Evolutionary conservation across 345 rosid species (phyloP).

Genomic region (Aquilaria yunnanensis): DNA sequence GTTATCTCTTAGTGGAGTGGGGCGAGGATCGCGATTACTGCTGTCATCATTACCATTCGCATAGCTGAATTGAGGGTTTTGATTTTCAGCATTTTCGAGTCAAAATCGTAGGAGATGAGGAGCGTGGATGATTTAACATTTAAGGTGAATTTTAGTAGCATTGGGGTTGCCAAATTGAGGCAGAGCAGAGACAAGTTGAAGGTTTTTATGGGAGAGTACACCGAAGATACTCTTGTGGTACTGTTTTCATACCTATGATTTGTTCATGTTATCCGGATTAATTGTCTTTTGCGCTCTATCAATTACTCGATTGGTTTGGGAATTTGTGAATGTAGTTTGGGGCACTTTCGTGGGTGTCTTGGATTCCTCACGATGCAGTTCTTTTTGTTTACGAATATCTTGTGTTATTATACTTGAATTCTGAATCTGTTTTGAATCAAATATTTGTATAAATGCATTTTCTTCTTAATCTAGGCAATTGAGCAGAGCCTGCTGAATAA

Average conservation of each 20-base stretch:
- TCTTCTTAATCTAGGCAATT: too few relatives aligned
- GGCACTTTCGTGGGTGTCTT: too few relatives aligned
- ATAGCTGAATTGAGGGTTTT: conserved; percentile 17
- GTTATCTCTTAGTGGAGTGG: too few relatives aligned
- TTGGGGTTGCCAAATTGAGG: conserved; percentile 69
- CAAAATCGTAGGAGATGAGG: conserved; percentile 36
- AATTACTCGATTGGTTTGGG: conserved; percentile 1
- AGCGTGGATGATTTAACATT: conserved; percentile 71
- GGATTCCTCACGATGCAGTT: too few relatives aligned
- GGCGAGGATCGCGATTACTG: background rate
- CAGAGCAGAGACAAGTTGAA: conserved; percentile 64
- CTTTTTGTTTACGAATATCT: too few relatives aligned
- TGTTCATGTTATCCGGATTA: background rate
- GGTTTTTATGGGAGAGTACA: conserved; percentile 96
- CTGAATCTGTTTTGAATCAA: too few relatives aligned
- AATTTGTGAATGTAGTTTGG: background rate
- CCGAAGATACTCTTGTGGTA: conserved; percentile 98
- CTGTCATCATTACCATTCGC: background rate
- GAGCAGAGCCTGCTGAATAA: too few relatives aligned
- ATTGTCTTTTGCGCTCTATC: conserved; percentile 1
- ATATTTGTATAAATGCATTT: too few relatives aligned
- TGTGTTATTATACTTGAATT: too few relatives aligned
- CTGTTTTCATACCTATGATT: background rate
- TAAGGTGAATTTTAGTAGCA: conserved; percentile 59
- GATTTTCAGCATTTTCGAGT: conserved; percentile 1